Base-by-base conservation (phyloP, 2,329 filamentous ascomycete species). In the Lithohypha guttulata region DNA sequence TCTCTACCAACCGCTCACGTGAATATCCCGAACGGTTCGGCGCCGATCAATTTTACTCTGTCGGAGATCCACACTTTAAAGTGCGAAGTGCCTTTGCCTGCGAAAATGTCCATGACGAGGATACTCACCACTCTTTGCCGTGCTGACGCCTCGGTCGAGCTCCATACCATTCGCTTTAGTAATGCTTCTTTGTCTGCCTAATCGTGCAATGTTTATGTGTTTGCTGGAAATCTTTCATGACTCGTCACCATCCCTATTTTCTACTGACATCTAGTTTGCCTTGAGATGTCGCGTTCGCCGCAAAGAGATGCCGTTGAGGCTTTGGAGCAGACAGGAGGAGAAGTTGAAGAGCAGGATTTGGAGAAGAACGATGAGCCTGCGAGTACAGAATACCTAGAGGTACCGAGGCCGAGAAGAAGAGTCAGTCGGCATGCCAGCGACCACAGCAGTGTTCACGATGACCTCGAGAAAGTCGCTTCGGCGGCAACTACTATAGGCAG, bases 401-500 rank as follows among this genome's bases (percentile, higher is more conserved):
- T 44, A 29, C 45, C 30, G 39, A 51, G 6, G 14, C 33, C 36
- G 39, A 26, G 14, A 25, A 33, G 26, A 42, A 47, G 27, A 35
- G 26, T 21, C 4, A 39, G 26, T 19, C 20, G 35, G 14, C 14
- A 14, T 6, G 13, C 35, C 18, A 30, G 35, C 19, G 17, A 39
- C n/a, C 35, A 14, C n/a, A n/a, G n/a, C n/a, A 39, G 27, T 23
- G 17, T 30, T 41, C 58, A 54, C 42, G 49, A 55, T 19, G 46
- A 57, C 51, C 50, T 43, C 49, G 50, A 46, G 49, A 55, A 32
- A 57, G 56, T 48, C 49, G 63, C 23, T 53, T 73, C 11, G 53
- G 68, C 49, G 11, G 47, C 46, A 9, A 51, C 26, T 13, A 30
- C 26, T 31, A 28, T 39, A 17, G 19, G 20, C 15, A 39, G 15